Conservation (phyloP, 306 rosid genomes). For the Cicer cuneatum region DNA sequence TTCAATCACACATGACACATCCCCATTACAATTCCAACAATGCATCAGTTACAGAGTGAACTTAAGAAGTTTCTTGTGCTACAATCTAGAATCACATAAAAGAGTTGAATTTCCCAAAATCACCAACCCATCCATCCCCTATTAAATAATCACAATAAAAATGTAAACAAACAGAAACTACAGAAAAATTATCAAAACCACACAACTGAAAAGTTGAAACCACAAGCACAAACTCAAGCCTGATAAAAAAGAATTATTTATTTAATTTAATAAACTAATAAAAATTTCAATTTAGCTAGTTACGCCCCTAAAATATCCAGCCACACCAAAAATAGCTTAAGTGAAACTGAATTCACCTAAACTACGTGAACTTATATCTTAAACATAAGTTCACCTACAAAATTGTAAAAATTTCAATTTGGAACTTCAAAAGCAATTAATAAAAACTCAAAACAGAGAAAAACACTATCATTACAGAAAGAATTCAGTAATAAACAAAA, state of each 20-base stretch:
- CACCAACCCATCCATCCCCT: not conserved
- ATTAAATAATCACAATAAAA: not conserved
- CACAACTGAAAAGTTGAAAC: not conserved
- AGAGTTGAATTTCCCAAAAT: not conserved
- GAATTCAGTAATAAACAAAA: slow-evolving; percentile 5
- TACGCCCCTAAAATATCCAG: too few relatives aligned
- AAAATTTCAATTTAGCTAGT: not conserved
- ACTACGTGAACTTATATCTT: too few relatives aligned
- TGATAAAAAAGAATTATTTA: too few relatives aligned
- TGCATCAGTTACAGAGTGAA: not conserved
- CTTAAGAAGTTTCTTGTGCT: not conserved
- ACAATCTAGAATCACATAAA: slow-evolving; percentile 12
- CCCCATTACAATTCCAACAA: not conserved
- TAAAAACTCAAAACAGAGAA: slow-evolving; percentile 3
- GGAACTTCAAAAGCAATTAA: not conserved
- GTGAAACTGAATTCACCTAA: too few relatives aligned
- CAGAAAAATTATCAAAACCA: not conserved
- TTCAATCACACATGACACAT: not conserved
- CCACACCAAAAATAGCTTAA: too few relatives aligned
- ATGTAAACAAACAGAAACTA: not conserved
- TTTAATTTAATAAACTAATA: slow-evolving; percentile 11
- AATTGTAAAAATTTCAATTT: not conserved
- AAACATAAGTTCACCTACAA: too few relatives aligned
- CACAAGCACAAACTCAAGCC: not conserved
- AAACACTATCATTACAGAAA: not conserved